Conservation (phyloP, 2,329 filamentous ascomycete genomes). For the Parafenestella ontariensis region DNA sequence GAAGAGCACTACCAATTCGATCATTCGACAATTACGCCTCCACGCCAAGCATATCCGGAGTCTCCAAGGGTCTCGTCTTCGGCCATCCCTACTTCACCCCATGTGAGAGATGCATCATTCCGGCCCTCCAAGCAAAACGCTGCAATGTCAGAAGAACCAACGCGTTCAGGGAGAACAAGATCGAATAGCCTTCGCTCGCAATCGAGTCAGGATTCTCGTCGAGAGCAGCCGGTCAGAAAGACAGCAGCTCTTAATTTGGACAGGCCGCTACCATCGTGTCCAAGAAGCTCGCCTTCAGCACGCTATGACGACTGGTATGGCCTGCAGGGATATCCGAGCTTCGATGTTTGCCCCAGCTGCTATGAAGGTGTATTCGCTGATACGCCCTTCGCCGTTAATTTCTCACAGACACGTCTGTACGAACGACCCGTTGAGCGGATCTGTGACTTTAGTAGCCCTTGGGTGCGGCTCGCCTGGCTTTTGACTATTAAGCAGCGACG, state of each 20-base stretch:
- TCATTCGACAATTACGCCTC: conserved; percentile 31
- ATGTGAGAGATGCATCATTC: conserved; percentile 21
- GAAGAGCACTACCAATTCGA: conserved; percentile 52
- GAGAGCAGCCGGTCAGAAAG: conserved; percentile 20
- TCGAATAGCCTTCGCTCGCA: conserved; percentile 39
- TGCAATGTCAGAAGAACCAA: conserved; percentile 28
- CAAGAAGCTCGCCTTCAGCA: conserved; percentile 66
- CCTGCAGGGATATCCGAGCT: conserved; percentile 70
- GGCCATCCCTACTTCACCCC: conserved; percentile 27
- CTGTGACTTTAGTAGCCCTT: conserved; percentile 83
- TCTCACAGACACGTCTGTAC: conserved; percentile 67
- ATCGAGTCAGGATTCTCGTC: conserved; percentile 30
- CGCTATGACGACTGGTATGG: conserved; percentile 83
- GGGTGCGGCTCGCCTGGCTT: conserved; percentile 85
- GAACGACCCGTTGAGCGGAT: conserved; percentile 65
- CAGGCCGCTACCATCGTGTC: conserved; percentile 65
- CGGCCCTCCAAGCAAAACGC: conserved; percentile 14
- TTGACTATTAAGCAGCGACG: conserved; percentile 75
- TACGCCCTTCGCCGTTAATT: conserved; percentile 71
- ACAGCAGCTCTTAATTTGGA: conserved; percentile 21
- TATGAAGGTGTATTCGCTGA: conserved; percentile 72
- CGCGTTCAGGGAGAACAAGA: conserved; percentile 26
- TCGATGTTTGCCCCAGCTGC: conserved; percentile 85
- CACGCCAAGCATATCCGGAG: conserved; percentile 32
- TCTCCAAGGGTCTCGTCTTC: conserved; percentile 30